Evolutionary conservation across 192 early-diverging fungal genomes (phyloP), one percentile per base, ranked within the genome.

Genomic region (Coemansia sp.): DNA sequence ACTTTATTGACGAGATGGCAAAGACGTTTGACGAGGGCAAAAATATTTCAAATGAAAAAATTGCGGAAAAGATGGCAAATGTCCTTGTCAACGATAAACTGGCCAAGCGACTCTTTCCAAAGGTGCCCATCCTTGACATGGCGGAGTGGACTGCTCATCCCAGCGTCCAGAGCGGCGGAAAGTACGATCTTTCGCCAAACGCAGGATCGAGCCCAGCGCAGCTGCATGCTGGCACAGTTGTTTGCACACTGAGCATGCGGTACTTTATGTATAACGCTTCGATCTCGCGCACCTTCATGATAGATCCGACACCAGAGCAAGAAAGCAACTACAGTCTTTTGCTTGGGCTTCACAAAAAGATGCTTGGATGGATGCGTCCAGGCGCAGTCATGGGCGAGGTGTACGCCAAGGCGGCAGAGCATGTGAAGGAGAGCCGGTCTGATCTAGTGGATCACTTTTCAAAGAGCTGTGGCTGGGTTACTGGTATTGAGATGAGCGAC

Each of bases 231-330:
- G 95, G 95, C 39, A 94, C 92, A 0, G 90, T 99, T 44, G 72
- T 99, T 48, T 97, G 95, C 81, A 93, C 94, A 6, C 81, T 99
- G 7, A 97, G 94, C 67, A 88, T 95, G 38, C 89, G 98, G 16
- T 99, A 98, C 86, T 92, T 92, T 79, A 91, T 86, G 37, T 99
- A 97, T 70, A 98, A 92, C 81, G 94, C 98, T 43, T 95, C 95
- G 57, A 87, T 99, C 73, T 90, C 90, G 16, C 86, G 98, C 65
- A 98, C 98, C 9, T 96, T 93, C 61, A 76, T 99, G 67, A 94
- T 98, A 44, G 91, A 94, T 68, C 95, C 98, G 15, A 92, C 79
- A 45, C 71, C 90, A 75, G 75, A 79, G 12, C 93, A 97, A 74
- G 95, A 98, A 75, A 90, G 90, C 59, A 97, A 97, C 85, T 99